A percentile compares a stretch with the other conserved stretches of the same genome.
Conservation (phyloP, 2,329 filamentous ascomycete genomes). For the Tolypocladium ovalisporum region DNA sequence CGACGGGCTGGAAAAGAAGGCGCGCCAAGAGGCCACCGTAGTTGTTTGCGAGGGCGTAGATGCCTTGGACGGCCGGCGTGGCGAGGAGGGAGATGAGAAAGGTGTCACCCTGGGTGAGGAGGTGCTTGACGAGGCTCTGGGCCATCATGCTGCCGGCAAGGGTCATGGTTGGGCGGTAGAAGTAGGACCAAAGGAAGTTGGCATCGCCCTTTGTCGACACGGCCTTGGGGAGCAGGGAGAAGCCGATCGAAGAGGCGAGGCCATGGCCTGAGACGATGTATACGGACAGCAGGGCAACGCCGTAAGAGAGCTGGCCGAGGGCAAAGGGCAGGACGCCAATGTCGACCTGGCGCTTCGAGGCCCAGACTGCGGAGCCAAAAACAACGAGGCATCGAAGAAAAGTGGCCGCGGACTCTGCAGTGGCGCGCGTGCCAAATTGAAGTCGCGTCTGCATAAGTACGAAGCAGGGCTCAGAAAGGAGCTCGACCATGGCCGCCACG, state of each 20-base stretch:
- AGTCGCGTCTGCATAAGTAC: slow-evolving; percentile 75
- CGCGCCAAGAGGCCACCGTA: slow-evolving; percentile 84
- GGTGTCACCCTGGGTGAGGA: slow-evolving; percentile 90
- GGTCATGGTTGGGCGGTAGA: slow-evolving; percentile 59
- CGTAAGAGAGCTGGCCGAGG: slow-evolving; percentile 72
- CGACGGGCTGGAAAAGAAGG: slow-evolving; percentile 86
- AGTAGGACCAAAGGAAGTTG: slow-evolving; percentile 45
- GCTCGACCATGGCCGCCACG: slow-evolving; percentile 54
- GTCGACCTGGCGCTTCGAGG: slow-evolving; percentile 34
- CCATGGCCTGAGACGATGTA: slow-evolving; percentile 55
- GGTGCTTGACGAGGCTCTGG: slow-evolving; percentile 82
- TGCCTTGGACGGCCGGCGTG: slow-evolving; percentile 70
- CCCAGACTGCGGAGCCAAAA: slow-evolving; percentile 59
- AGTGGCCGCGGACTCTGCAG: slow-evolving; percentile 74
- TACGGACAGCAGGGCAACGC: slow-evolving; percentile 53
- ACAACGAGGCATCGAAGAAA: slow-evolving; percentile 66
- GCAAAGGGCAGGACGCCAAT: slow-evolving; percentile 82
- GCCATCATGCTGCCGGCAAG: slow-evolving; percentile 75
- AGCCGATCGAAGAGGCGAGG: slow-evolving; percentile 46
- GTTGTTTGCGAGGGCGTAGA: slow-evolving; percentile 88
- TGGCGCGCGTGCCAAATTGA: slow-evolving; percentile 68
- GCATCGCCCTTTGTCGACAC: slow-evolving; percentile 14
- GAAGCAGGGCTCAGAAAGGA: slow-evolving; percentile 81
- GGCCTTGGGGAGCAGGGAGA: slow-evolving; percentile 53
- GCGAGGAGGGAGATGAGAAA: slow-evolving; percentile 74